Evolutionary conservation across 441 rosid genomes (phyloP), one percentile per base, ranked within the genome.

Genomic region (Adansonia grandidieri): DNA sequence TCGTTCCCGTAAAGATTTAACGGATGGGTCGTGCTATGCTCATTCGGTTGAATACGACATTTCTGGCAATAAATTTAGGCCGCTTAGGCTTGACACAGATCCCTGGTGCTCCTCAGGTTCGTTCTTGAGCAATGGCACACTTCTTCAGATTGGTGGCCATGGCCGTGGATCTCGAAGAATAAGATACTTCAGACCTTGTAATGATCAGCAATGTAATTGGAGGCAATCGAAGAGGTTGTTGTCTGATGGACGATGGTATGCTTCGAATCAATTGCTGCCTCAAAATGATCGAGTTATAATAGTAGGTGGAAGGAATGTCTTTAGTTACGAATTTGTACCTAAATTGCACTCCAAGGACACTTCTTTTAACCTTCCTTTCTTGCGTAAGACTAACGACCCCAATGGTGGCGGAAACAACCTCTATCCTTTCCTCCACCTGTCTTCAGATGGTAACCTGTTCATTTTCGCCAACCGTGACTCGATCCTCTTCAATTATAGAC

Each of bases 401-500:
- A 24, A 48, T 17, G 75, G 67, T 5, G 60, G 58, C 9, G 86
- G 77, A 32, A 84, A 84, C 80, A 86, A 86, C 73, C 84, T 84
- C 44, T 84, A 84, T 62, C 85, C 87, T 24, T 86, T 86, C 79
- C 80, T 86, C 24, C 82, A 82, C 80, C 89, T 86, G 51, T 79
- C 81, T 14, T 68, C 86, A 0, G 87, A 86, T 37, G 87, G 87
- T 10, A 82, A 84, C 74, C 62, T 86, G 40, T 84, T 84, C 71
- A 82, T 84, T 61, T 84, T 84, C 3, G 84, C 86, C 75, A 84
- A 84, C 80, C 77, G 82, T 5, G 83, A 83, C 28, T 70, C 74
- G 5, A 70, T 70, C 74, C 74, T 70, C 8, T 70, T 70, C 58
- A 70, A 70, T 50, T 70, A 70, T 70, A 54, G 42, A 24, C 20